phyloP scores from a whole-genome alignment of 441 rosid genomes.

The Populus hybrid region DNA sequence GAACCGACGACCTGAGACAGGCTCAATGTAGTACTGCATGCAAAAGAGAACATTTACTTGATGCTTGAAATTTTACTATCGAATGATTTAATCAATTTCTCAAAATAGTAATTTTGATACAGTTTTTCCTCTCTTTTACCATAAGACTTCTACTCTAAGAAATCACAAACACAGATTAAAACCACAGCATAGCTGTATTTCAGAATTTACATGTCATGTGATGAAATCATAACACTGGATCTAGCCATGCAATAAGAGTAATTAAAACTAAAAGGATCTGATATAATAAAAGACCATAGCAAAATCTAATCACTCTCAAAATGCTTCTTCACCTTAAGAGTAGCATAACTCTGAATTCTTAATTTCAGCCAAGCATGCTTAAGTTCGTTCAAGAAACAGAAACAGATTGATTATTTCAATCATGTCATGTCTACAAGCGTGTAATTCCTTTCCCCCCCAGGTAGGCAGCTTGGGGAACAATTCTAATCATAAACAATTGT shows the following conservation, averaged over 20 bases:
- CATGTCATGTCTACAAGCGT: too few species aligned
- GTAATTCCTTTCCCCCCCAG: too few species aligned
- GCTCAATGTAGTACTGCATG: conserved; percentile 71
- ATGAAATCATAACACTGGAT: background rate
- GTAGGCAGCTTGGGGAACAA: too few species aligned
- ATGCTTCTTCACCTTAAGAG: too few species aligned
- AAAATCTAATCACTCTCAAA: too few species aligned
- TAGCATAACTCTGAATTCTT: too few species aligned
- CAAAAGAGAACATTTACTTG: conserved; percentile 6
- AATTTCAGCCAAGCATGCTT: too few species aligned
- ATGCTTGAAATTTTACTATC: conserved; percentile 2
- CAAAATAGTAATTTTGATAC: background rate
- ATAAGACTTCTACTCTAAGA: background rate
- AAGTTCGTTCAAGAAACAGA: too few species aligned
- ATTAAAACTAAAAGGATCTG: background rate
- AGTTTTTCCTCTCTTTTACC: background rate
- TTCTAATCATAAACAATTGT: too few species aligned
- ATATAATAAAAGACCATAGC: background rate
- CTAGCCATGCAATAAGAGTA: background rate
- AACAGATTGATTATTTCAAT: too few species aligned
- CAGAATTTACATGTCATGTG: background rate
- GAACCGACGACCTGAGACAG: conserved; percentile 49
- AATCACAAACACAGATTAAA: background rate
- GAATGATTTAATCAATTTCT: background rate
- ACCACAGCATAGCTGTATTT: background rate